phyloP scores from a whole-genome alignment of 257 asterid species.

The Fraxinus excelsior region DNA sequence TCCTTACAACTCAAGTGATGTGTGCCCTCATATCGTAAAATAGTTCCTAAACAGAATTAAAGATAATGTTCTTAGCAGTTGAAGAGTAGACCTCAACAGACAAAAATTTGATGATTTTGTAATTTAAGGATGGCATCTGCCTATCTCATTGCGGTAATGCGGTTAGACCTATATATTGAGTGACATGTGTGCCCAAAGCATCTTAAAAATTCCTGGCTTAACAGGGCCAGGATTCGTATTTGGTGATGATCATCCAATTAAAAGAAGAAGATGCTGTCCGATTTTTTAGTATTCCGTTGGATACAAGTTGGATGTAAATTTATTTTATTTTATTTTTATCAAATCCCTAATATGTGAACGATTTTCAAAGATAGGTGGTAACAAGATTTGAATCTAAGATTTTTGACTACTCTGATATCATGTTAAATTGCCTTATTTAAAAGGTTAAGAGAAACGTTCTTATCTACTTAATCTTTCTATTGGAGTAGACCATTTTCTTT shows the following conservation, averaged over 20 bases:
- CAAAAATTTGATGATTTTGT: too few species aligned
- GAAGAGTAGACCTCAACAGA: too few species aligned
- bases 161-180: constrained; percentile 23
- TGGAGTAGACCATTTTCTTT: too few species aligned
- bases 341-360: neutral
- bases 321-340: neutral
- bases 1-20: too few species aligned
- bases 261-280: neutral
- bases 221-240: constrained; percentile 23
- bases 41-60: too few species aligned
- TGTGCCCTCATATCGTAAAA: too few species aligned
- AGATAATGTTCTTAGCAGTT: too few species aligned
- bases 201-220: constrained; percentile 8
- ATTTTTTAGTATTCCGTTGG: neutral
- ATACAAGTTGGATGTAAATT: neutral
- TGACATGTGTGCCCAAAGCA: constrained; percentile 24
- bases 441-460: too few species aligned
- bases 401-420: too few species aligned
- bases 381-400: neutral
- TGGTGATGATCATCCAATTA: constrained; percentile 19
- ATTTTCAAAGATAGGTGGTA: neutral
- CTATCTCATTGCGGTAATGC: neutral
- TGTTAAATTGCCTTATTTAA: too few species aligned
- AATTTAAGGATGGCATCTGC: neutral
- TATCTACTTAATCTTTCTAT: too few species aligned